Evolutionary conservation across 2,329 filamentous ascomycete genomes (phyloP).

Genomic region (Microdochium nivale): DNA sequence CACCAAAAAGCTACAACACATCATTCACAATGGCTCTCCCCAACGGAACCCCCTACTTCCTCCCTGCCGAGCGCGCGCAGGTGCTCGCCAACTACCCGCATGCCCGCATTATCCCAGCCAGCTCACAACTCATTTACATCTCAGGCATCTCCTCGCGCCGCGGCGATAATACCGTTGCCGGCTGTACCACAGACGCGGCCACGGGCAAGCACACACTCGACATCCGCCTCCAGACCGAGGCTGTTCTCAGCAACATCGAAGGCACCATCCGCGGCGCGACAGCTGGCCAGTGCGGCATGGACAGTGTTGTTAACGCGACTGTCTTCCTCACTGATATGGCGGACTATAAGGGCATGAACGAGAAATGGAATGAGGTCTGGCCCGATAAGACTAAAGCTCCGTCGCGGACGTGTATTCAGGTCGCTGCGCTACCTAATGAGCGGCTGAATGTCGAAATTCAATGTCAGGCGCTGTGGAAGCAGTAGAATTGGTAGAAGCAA

Average conservation of each 20-base stretch:
- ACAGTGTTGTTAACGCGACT: slow-evolving; percentile 23
- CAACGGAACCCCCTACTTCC: slow-evolving; percentile 20
- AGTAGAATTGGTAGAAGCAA: background rate
- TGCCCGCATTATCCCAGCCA: slow-evolving; percentile 17
- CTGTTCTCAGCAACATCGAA: slow-evolving; percentile 22
- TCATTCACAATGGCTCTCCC: slow-evolving; percentile 10
- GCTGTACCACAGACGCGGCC: slow-evolving; percentile 14
- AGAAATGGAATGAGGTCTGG: slow-evolving; percentile 24
- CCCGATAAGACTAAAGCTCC: slow-evolving; percentile 20
- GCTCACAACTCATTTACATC: slow-evolving; percentile 17
- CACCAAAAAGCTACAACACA: background rate
- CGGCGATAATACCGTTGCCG: slow-evolving; percentile 22
- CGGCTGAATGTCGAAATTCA: slow-evolving; percentile 24
- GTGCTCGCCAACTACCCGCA: slow-evolving; percentile 26
- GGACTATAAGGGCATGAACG: slow-evolving; percentile 24
- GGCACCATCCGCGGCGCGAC: slow-evolving; percentile 19
- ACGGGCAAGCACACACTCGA: slow-evolving; percentile 16
- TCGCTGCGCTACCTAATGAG: slow-evolving; percentile 21
- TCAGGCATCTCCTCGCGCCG: slow-evolving; percentile 23
- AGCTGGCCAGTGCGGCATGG: slow-evolving; percentile 15
- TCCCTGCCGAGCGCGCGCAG: slow-evolving; percentile 18
- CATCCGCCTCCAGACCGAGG: slow-evolving; percentile 20
- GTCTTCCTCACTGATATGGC: slow-evolving; percentile 22
- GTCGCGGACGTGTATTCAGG: slow-evolving; percentile 22
- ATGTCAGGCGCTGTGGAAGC: slow-evolving; percentile 11